phyloP scores from a whole-genome alignment of 306 rosid species.

The Comarum palustre region DNA sequence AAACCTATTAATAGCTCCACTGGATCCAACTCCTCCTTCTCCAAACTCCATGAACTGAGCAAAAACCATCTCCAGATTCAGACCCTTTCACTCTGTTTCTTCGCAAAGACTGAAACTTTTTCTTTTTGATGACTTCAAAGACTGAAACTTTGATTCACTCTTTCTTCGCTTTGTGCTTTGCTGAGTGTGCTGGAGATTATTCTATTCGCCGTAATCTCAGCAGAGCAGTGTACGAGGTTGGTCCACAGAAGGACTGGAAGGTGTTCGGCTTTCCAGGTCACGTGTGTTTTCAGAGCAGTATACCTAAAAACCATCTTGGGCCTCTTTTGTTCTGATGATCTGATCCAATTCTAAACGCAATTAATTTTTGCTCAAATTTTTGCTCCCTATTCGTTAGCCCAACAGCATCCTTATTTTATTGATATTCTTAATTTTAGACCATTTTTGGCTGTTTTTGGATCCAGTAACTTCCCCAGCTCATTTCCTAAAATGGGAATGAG shows the following conservation, averaged over 20 bases:
- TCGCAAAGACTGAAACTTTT: background rate
- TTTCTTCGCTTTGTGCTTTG: background rate
- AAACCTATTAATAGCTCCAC: slow-evolving; percentile 24
- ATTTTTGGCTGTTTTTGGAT: too few species aligned
- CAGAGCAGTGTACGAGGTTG: background rate
- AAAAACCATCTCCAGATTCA: slow-evolving; percentile 15
- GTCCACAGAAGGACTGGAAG: background rate
- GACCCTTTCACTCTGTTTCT: background rate
- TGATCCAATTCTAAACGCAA: background rate
- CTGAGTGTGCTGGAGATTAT: background rate
- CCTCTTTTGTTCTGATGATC: background rate
- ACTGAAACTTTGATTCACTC: background rate
- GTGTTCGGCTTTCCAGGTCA: background rate
- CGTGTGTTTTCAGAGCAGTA: background rate
- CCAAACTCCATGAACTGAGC: slow-evolving; percentile 11
- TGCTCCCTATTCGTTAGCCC: too few species aligned
- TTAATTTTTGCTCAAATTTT: too few species aligned
- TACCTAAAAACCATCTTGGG: background rate
- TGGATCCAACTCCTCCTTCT: slow-evolving; percentile 14
- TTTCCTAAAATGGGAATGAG: too few species aligned
- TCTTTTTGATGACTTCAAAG: too few species aligned
- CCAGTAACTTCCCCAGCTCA: too few species aligned
- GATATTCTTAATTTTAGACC: too few species aligned
- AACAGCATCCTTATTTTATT: too few species aligned
- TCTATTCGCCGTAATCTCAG: background rate